Conservation (phyloP, 225 moss, liverwort and hornwort genomes). For the Sphagnum tenellum region DNA sequence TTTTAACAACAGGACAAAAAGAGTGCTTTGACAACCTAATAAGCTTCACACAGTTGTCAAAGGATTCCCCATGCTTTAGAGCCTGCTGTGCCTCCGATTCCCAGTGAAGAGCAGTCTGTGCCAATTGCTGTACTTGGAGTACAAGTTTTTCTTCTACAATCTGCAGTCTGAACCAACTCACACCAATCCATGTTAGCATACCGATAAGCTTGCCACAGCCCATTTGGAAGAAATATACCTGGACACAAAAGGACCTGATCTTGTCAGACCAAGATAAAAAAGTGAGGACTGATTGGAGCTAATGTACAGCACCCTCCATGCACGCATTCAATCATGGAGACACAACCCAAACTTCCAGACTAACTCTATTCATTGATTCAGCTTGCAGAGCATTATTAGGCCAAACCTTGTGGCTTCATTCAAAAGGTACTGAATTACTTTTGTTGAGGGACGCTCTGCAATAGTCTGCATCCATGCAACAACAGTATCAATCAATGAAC, state of each 20-base stretch:
- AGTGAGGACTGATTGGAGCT: too few relatives aligned
- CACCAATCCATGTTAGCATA: neutral
- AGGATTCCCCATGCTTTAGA: slow-evolving; percentile 41
- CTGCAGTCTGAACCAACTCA: slow-evolving; percentile 48
- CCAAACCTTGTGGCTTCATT: slow-evolving; percentile 50
- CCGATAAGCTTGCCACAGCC: too few relatives aligned
- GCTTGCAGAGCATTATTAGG: too few relatives aligned
- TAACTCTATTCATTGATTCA: too few relatives aligned
- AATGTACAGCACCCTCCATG: too few relatives aligned
- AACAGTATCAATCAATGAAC: too few relatives aligned
- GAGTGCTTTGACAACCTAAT: slow-evolving; percentile 41
- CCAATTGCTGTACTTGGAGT: slow-evolving; percentile 40
- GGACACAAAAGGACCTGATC: too few relatives aligned
- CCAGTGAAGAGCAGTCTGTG: slow-evolving; percentile 54
- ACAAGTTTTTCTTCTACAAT: slow-evolving; percentile 47
- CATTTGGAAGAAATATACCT: too few relatives aligned
- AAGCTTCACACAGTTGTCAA: slow-evolving; percentile 40
- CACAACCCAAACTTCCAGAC: too few relatives aligned
- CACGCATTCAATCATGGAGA: too few relatives aligned
- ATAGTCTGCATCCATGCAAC: slow-evolving; percentile 30
- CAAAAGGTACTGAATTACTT: slow-evolving; percentile 37
- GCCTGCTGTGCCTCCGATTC: slow-evolving; percentile 45
- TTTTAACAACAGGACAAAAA: neutral
- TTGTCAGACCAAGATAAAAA: too few relatives aligned
- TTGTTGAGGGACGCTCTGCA: slow-evolving; percentile 27